Base-by-base conservation (phyloP, 2,329 filamentous ascomycete genomes). In the Fusarium sp. region DNA sequence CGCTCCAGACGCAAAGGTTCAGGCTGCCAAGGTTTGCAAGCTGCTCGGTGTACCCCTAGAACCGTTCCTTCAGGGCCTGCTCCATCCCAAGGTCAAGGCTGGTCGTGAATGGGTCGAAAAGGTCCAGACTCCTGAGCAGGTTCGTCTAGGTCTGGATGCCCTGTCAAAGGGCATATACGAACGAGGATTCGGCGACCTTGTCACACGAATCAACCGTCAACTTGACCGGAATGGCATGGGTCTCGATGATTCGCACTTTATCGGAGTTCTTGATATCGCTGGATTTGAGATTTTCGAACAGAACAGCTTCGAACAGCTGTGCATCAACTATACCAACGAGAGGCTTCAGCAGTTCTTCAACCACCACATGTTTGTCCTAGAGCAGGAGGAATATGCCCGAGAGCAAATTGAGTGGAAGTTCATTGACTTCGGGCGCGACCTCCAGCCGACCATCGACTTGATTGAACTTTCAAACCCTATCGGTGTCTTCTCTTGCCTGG, bases 331-430 rank as follows among this genome's bases (percentile, higher is more conserved):
- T 84, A 98, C 97, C 71, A 99, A 99, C 84, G 97, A 99, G 83
- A 99, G 98, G 83, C 90, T 99, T 8, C 97, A 99, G 80, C 97
- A 99, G 77, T 99, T 99, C 83, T 99, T 99, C 89, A 99, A 99
- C 79, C 97, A 99, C 81, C 97, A 99, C 86, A 99, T 99, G 97
- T 99, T 99, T 80, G 97, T 99, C 11, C 87, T 99, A 9, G 97
- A 99, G 81, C 97, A 99, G 80, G 97, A 99, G 82, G 97, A 99
- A 82, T 99, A 99, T 82, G 95, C 97, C 10, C 89, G 96, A 57
- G 97, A 99, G 81, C 94, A 98, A 82, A 99, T 99, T 76, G 97
- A 99, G 84, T 99, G 97, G 97, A 95, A 98, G 80, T 99, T 99
- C 81, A 99, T 99, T 80, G 97, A 99, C 83, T 99, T 99, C 81